These are phyloP conservation scores for Yamadazyma membranifaciens DNA, from an alignment of 1,139 yeast genomes.

Conservation along the genomic window DNA sequence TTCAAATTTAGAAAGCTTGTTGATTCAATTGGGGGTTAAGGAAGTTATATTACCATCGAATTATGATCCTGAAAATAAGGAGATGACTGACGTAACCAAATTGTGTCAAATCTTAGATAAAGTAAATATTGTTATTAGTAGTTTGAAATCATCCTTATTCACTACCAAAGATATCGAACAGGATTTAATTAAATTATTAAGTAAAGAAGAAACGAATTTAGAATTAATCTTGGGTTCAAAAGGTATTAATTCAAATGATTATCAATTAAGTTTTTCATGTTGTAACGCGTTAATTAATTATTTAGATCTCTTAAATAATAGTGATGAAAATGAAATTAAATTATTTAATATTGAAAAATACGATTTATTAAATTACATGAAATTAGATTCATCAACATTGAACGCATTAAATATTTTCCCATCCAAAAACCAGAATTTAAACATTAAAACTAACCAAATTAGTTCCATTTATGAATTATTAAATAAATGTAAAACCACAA, in stretches of 20 bases:
- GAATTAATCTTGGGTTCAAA: constrained; percentile 63
- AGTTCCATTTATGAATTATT: constrained; percentile 74
- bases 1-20: constrained; percentile 78
- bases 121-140: constrained; percentile 66
- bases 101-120: constrained; percentile 66
- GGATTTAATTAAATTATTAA: constrained; percentile 66
- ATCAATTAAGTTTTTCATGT: constrained; percentile 37
- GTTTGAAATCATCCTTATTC: constrained; percentile 57
- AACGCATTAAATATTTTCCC: constrained; percentile 88
- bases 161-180: constrained; percentile 64
- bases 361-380: constrained; percentile 75
- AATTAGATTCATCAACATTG: constrained; percentile 85
- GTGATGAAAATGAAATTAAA: constrained; percentile 26
- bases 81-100: constrained; percentile 39
- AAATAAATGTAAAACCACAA: constrained; percentile 82
- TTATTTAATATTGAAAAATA: constrained; percentile 61
- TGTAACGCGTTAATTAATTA: constrained; percentile 67
- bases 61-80: constrained; percentile 31
- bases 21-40: constrained; percentile 85
- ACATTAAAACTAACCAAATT: constrained; percentile 42
- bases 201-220: constrained; percentile 31
- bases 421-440: constrained; percentile 18
- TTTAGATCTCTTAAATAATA: constrained; percentile 57
- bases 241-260: constrained; percentile 40
- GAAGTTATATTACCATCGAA: constrained; percentile 68